Conservation (phyloP, 1,284 basidiomycete genomes). For the Puccinia hordei region DNA sequence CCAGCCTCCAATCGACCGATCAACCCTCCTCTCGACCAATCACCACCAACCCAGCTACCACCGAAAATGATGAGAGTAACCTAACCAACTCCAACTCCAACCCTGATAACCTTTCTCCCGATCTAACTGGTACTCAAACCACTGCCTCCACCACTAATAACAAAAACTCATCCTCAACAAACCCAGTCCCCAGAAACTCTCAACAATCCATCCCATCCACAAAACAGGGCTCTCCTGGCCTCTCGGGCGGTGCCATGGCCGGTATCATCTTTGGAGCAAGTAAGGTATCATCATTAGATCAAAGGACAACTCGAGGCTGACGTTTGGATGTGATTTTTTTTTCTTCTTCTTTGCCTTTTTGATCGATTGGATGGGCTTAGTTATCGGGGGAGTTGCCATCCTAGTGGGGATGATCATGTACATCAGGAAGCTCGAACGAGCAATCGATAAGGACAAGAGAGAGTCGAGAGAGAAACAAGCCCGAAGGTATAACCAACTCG, state of each 20-base stretch:
- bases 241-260: conserved; percentile 3
- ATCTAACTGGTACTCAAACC: background rate
- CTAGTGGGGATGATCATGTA: background rate
- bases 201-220: background rate
- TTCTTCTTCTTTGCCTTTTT: no score
- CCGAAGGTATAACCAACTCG: conserved; percentile 2
- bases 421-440: conserved; percentile 8
- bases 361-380: background rate
- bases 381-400: background rate
- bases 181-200: background rate
- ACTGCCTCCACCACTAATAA: conserved; percentile 1
- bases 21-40: no score
- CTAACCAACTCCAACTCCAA: background rate
- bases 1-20: background rate
- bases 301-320: no score
- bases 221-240: background rate
- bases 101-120: background rate
- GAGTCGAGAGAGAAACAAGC: conserved; percentile 2
- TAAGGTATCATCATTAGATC: no score
- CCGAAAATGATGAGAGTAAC: background rate
- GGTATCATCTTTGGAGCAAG: conserved; percentile 23
- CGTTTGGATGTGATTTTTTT: background rate
- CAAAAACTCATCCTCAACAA: background rate
- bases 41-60: no score
- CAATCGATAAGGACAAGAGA: conserved; percentile 17